phyloP scores from a whole-genome alignment of 176 grass and related monocot genomes.

The Hordeum marinum region DNA sequence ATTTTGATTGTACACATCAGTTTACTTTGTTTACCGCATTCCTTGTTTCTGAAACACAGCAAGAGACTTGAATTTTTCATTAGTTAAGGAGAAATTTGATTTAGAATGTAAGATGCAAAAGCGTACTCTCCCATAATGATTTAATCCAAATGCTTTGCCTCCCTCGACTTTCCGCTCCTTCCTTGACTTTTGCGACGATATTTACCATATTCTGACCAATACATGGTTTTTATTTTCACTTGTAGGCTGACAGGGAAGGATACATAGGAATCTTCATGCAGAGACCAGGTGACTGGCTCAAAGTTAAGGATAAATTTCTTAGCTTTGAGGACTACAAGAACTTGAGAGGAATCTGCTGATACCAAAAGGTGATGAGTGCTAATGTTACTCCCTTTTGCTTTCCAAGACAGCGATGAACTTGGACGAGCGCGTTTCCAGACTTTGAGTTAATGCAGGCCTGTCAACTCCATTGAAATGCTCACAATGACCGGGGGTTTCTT shows the following conservation, averaged over 20 bases:
- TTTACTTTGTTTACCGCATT: background rate
- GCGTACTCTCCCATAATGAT: background rate
- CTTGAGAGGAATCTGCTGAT: conserved; percentile 50
- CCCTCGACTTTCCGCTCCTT: background rate
- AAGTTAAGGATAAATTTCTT: conserved; percentile 86
- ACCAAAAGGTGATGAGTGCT: background rate
- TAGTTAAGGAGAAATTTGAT: background rate
- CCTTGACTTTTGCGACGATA: background rate
- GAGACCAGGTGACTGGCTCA: conserved; percentile 74
- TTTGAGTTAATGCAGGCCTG: background rate
- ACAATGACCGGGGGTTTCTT: background rate
- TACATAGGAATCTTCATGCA: conserved; percentile 90
- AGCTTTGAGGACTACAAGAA: conserved; percentile 73
- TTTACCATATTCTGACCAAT: background rate
- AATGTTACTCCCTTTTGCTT: background rate
- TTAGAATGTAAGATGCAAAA: background rate
- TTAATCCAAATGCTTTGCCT: background rate
- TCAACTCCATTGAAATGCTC: background rate
- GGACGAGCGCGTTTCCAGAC: background rate
- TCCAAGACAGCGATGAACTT: background rate
- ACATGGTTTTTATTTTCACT: background rate
- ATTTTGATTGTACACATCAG: background rate
- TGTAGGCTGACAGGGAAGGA: conserved; percentile 85
- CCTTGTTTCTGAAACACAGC: background rate
- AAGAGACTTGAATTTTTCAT: background rate